Base-by-base conservation (phyloP, 73 alveolate species). In the Stentor roeselii region DNA sequence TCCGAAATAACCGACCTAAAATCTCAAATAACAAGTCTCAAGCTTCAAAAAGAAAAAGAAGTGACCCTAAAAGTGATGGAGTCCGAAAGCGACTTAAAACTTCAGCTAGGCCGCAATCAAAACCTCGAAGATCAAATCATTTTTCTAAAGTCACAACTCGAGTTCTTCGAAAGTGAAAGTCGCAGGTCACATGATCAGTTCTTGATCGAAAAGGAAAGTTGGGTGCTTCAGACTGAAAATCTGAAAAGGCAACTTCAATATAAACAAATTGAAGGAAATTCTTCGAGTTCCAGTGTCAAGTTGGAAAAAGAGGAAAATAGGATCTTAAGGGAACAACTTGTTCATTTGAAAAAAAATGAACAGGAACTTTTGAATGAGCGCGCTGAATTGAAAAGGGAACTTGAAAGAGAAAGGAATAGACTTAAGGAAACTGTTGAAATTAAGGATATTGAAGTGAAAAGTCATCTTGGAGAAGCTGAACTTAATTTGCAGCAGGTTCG, bases 51-150 rank as follows among this genome's bases (percentile, higher is more conserved):
- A 50, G 67, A 50, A 11, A 50, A 50, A 50, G 67, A 50, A 11
- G 21, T 50, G 67, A 50, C 67, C 21, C 6, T 50, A 50, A 50
- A 50, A 50, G 21, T 21, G 6, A 6, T 50, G 21, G 67, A 50
- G 21, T 11, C 21, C 21, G 67, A 50, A 50, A 50, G 67, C 21
- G 67, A 50, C 6, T 21, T 50, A 50, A 50, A 50, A 50, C 6
- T 50, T 21, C 67, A 11, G 30, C 30, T 50, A 50, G 6, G 30
- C 6, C 6, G 21, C 6, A 50, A 50, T 67, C 27, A 3, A 67
- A 67, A 67, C 41, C 80, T 67, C 11, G 80, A 67, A 67, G 80
- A 67, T 21, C 80, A 67, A 67, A 67, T 30, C 34, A 32, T n/a
- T 21, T 67, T 67, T 34, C 37, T 67, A 30, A 67, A 67, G 11